phyloP scores from a whole-genome alignment of 352 stramenopile species.

The Globisporangium canariense region DNA sequence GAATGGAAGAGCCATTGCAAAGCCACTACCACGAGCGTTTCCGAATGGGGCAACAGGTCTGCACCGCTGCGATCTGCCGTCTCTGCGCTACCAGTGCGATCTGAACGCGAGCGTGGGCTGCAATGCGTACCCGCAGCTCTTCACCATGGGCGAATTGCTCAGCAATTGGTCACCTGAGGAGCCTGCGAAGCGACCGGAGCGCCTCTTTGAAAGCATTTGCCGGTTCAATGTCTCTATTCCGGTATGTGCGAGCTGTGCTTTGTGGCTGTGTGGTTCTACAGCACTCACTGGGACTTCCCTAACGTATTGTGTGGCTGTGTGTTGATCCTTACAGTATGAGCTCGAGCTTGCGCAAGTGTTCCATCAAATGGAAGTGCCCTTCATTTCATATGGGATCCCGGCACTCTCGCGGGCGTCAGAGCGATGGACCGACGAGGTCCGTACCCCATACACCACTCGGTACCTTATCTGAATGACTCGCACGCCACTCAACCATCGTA shows the following conservation, averaged over 20 bases:
- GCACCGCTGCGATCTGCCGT: conserved; percentile 54
- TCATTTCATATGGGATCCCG: conserved; percentile 91
- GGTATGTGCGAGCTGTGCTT: conserved; percentile 21
- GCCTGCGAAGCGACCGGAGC: conserved; percentile 23
- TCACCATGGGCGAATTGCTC: conserved; percentile 67
- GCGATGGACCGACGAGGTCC: conserved; percentile 81
- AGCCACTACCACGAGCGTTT: conserved; percentile 29
- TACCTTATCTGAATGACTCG: too few relatives aligned
- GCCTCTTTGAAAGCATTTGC: conserved; percentile 56
- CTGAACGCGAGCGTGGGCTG: conserved; percentile 35
- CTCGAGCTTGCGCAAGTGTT: conserved; percentile 87
- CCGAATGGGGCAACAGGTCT: conserved; percentile 42
- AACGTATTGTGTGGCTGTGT: background rate
- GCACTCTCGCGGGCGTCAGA: conserved; percentile 60
- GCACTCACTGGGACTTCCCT: background rate
- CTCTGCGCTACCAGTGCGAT: conserved; percentile 57
- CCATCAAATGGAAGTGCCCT: conserved; percentile 91
- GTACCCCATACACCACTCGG: background rate
- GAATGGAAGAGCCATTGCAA: conserved; percentile 29
- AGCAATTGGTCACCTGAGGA: conserved; percentile 79
- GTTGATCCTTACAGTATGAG: conserved; percentile 43
- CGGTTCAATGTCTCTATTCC: conserved; percentile 59
- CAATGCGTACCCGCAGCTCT: conserved; percentile 62
- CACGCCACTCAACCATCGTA: background rate
- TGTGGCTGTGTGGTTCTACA: background rate